Conservation (phyloP, 768 basidiomycete species). For the Suillus hirtellus region DNA sequence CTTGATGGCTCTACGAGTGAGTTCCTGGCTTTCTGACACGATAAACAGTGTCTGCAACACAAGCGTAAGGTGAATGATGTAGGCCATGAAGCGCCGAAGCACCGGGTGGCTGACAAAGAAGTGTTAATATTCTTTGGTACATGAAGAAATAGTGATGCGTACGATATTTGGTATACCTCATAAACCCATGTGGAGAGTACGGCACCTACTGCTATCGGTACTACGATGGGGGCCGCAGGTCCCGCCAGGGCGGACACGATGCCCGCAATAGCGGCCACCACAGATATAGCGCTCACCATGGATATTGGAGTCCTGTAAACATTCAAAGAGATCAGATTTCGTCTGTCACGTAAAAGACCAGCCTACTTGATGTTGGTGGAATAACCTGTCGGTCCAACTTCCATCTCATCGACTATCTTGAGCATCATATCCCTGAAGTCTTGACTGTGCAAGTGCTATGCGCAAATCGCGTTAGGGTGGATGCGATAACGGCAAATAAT, state of each 20-base stretch:
- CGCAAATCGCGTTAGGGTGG: too few relatives aligned
- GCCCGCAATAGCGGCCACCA: too few relatives aligned
- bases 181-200: background rate
- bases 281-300: background rate
- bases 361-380: too few relatives aligned
- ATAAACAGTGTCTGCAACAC: constrained; percentile 24
- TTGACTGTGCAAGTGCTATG: too few relatives aligned
- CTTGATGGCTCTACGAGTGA: background rate
- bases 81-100: constrained; percentile 23
- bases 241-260: background rate
- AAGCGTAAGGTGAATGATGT: constrained; percentile 28
- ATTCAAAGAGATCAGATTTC: background rate
- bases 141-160: background rate
- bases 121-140: background rate
- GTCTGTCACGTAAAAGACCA: too few relatives aligned
- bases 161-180: background rate
- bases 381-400: too few relatives aligned
- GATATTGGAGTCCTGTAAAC: background rate
- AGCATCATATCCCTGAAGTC: too few relatives aligned
- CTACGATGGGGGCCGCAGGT: constrained; percentile 2
- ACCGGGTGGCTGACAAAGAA: constrained; percentile 5
- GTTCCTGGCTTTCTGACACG: background rate
- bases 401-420: too few relatives aligned
- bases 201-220: background rate
- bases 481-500: too few relatives aligned